phyloP scores from a whole-genome alignment of 345 rosid genomes.

The Citrus glauca region DNA sequence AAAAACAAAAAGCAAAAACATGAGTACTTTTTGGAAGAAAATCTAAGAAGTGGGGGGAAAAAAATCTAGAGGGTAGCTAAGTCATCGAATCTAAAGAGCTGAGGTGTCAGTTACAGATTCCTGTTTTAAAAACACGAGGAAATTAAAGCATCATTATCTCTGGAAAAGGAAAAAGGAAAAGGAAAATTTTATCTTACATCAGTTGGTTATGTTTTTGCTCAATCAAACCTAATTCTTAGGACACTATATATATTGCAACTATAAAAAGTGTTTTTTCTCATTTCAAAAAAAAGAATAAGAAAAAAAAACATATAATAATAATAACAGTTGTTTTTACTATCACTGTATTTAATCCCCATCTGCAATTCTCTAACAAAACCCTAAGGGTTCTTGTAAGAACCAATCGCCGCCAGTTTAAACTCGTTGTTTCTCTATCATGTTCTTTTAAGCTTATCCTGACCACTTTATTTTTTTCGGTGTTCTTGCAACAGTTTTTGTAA shows the following conservation, averaged over 20 bases:
- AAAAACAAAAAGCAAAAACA: neutral
- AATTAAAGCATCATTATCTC: slow-evolving; percentile 33
- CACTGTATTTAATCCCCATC: slow-evolving; percentile 27
- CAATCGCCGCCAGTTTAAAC: slow-evolving; percentile 81
- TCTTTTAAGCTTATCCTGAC: slow-evolving; percentile 13
- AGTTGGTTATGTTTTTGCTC: slow-evolving; percentile 40
- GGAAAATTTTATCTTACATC: slow-evolving; percentile 14
- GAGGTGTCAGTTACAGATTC: slow-evolving; percentile 38
- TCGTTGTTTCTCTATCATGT: slow-evolving; percentile 8
- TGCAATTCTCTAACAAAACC: slow-evolving; percentile 55
- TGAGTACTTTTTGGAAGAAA: neutral
- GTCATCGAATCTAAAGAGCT: slow-evolving; percentile 23
- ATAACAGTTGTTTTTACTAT: neutral
- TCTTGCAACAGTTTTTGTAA: neutral
- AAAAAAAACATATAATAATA: neutral
- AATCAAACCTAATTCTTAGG: slow-evolving; percentile 26
- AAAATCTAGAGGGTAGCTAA: neutral
- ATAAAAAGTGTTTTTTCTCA: neutral
- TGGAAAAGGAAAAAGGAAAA: neutral
- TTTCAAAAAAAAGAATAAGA: no score
- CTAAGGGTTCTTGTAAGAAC: slow-evolving; percentile 85
- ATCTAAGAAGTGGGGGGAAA: neutral
- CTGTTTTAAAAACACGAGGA: slow-evolving; percentile 28
- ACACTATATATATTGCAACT: neutral
- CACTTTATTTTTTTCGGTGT: neutral